Evolutionary conservation across 257 asterid species (phyloP), one percentile per base, ranked within the genome.

Genomic region (Jacaranda mimosifolia): DNA sequence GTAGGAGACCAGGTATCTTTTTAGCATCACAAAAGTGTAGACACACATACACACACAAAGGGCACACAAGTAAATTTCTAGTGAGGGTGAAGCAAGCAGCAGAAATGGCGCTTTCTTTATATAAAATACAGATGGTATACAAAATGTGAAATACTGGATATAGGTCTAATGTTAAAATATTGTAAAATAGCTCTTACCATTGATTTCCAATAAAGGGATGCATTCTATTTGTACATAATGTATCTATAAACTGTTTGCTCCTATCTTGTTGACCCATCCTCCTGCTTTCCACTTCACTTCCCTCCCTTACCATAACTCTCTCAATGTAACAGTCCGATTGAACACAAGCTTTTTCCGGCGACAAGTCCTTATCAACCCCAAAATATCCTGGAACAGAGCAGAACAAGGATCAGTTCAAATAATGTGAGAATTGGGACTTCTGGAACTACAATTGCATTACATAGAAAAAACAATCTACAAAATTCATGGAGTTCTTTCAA

Each of bases 291-390:
- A 60, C 46, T 42, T 87, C 84, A 91, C 87, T 93, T 91, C 36
- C 91, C 94, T 69, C 76, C 86, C 89, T 88, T 89, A 3, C 83
- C 85, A 77, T 86, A 90, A 67, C 81, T 88, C 66, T 90, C 98
- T 10, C 97, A 91, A 78, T 1, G 96, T 93, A 18, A 93, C 97
- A 11, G 91, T 88, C 58, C 97, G 89, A 69, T 93, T 91, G 58
- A 91, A 91, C 56, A 91, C 91, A 19, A 87, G 89, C 83, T n/a
- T 88, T 90, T 56, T 83, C 93, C 42, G 96, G 74, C 17, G 87
- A 60, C 3, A 94, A 91, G 80, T 91, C 93, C 75, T 79, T 83
- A 69, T 93, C 98, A 26, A 89, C 93, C 43, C 72, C 88, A 73
- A 91, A 93, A 83, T 93, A 93, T 65, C 97, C 96, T 93, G 17